phyloP scores from a whole-genome alignment of 2,329 filamentous ascomycete genomes.

The Ustulina deusta region DNA sequence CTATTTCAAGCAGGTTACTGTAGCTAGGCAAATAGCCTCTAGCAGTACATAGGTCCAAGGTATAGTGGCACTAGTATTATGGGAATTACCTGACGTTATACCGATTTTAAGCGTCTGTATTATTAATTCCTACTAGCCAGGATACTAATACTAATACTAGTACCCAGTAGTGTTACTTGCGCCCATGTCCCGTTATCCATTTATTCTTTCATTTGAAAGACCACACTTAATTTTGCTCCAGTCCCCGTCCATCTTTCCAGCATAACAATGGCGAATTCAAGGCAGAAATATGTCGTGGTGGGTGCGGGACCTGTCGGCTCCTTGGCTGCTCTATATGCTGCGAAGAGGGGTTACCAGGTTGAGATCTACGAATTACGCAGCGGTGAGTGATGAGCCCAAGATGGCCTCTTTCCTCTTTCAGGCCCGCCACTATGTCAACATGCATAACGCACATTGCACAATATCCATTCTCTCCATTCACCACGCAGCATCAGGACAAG shows the following conservation, averaged over 20 bases:
- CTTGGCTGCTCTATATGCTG: slow-evolving; percentile 91
- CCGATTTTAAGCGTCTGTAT: slow-evolving; percentile 9
- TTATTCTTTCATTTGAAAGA: not conserved
- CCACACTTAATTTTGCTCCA: not conserved
- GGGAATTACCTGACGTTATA: slow-evolving; percentile 7
- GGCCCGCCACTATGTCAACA: not conserved
- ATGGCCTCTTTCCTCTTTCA: slow-evolving; percentile 7
- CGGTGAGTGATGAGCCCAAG: slow-evolving; percentile 68
- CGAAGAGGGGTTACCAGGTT: slow-evolving; percentile 86
- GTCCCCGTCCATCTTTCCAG: not conserved
- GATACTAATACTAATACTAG: too few relatives aligned
- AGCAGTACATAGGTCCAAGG: too few relatives aligned
- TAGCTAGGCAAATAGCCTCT: too few relatives aligned
- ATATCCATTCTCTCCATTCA: not conserved
- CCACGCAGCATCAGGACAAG: not conserved
- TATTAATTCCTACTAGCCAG: slow-evolving; percentile 4
- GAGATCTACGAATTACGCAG: slow-evolving; percentile 93
- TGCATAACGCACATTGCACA: slow-evolving; percentile 28
- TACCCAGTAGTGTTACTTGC: not conserved
- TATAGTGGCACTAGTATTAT: not conserved
- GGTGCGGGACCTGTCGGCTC: slow-evolving; percentile 95
- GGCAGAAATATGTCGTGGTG: slow-evolving; percentile 82
- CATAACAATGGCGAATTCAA: slow-evolving; percentile 30
- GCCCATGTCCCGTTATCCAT: not conserved
- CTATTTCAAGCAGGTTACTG: too few relatives aligned